phyloP scores from a whole-genome alignment of 225 moss, liverwort and hornwort genomes.

The Bryoerythrophyllum caledonicum region DNA sequence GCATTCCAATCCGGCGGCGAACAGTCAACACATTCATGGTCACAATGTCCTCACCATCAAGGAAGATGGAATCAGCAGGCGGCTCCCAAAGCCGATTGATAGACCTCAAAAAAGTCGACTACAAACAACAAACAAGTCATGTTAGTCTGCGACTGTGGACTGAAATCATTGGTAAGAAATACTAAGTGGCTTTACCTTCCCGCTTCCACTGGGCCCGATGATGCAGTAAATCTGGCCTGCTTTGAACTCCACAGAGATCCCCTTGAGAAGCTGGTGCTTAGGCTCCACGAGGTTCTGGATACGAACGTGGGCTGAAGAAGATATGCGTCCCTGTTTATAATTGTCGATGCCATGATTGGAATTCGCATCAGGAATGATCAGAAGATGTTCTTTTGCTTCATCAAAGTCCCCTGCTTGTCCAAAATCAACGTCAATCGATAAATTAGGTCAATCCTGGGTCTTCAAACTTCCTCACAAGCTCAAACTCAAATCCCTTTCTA shows the following conservation, averaged over 20 bases:
- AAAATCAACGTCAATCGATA: slow-evolving; percentile 13
- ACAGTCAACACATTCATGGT: slow-evolving; percentile 63
- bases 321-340: slow-evolving; percentile 15
- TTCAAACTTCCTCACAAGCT: not conserved
- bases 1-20: slow-evolving; percentile 69
- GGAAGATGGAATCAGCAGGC: slow-evolving; percentile 60
- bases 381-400: slow-evolving; percentile 49
- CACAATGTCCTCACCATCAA: slow-evolving; percentile 68
- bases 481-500: not conserved
- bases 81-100: slow-evolving; percentile 88
- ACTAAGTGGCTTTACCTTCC: slow-evolving; percentile 33
- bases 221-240: slow-evolving; percentile 47
- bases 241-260: slow-evolving; percentile 43
- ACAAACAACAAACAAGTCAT: slow-evolving; percentile 3
- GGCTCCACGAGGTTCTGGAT: slow-evolving; percentile 50
- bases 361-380: slow-evolving; percentile 40
- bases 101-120: slow-evolving; percentile 73
- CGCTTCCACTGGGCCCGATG: slow-evolving; percentile 59
- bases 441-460: not conserved
- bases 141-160: not conserved
- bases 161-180: not conserved
- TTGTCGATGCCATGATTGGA: slow-evolving; percentile 2
- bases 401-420: slow-evolving; percentile 29
- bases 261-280: slow-evolving; percentile 40
- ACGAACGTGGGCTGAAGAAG: slow-evolving; percentile 30